A percentile compares a stretch with the other conserved stretches of the same genome.
phyloP scores from a whole-genome alignment of 1,284 basidiomycete genomes.

The Austroboletus niveus region DNA sequence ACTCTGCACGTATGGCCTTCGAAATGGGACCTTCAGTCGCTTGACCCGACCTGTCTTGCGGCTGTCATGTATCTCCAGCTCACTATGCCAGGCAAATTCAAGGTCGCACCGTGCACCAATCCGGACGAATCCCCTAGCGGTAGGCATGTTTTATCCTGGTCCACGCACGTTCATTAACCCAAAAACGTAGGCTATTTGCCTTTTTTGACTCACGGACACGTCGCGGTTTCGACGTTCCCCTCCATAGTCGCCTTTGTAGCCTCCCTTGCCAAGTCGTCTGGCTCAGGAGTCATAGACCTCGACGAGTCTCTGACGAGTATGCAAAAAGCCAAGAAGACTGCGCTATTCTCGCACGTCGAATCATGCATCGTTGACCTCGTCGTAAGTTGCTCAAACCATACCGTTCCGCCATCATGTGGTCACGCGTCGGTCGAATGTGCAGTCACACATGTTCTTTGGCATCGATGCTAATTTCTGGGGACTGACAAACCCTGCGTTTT shows the following conservation, averaged over 20 bases:
- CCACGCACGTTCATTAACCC: constrained; percentile 4
- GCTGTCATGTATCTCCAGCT: constrained; percentile 66
- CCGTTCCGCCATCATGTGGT: not conserved
- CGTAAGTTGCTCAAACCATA: constrained; percentile 41
- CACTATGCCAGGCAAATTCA: constrained; percentile 60
- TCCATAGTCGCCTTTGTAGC: constrained; percentile 65
- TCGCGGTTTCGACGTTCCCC: constrained; percentile 49
- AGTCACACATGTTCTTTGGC: constrained; percentile 62
- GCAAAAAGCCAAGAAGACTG: constrained; percentile 53
- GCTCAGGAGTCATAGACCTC: constrained; percentile 33
- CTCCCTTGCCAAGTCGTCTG: constrained; percentile 37
- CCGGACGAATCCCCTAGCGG: constrained; percentile 77
- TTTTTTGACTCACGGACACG: constrained; percentile 58
- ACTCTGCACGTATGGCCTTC: constrained; percentile 67
- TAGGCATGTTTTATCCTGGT: constrained; percentile 30
- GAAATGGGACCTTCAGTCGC: constrained; percentile 59
- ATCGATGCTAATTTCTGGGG: constrained; percentile 59
- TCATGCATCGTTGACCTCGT: constrained; percentile 67
- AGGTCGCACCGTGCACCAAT: constrained; percentile 58
- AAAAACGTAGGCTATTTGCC: constrained; percentile 62
- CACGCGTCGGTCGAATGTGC: constrained; percentile 9
- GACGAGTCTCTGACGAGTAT: constrained; percentile 44
- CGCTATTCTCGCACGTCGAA: constrained; percentile 64
- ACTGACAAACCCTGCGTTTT: constrained; percentile 53
- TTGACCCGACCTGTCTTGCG: constrained; percentile 63